phyloP scores from a whole-genome alignment of 2,329 filamentous ascomycete genomes.

The Colletotrichum phormii region DNA sequence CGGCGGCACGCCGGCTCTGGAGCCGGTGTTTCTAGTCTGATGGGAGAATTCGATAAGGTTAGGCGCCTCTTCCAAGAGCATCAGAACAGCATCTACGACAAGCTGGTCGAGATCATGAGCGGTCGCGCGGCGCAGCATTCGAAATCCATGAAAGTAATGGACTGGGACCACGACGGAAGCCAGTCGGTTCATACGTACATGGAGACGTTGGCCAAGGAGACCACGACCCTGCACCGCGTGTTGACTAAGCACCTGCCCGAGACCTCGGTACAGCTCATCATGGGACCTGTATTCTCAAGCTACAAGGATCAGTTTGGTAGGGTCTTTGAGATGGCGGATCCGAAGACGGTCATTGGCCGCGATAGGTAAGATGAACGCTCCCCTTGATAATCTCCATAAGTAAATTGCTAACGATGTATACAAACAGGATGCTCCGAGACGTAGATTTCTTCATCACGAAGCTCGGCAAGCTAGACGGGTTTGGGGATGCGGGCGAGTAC shows the following conservation, averaged over 20 bases:
- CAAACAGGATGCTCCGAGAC: slow-evolving; percentile 77
- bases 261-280: slow-evolving; percentile 81
- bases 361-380: slow-evolving; percentile 69
- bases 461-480: slow-evolving; percentile 82
- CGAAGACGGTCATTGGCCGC: slow-evolving; percentile 76
- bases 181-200: slow-evolving; percentile 75
- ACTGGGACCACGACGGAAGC: slow-evolving; percentile 73
- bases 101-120: slow-evolving; percentile 92
- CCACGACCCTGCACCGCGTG: slow-evolving; percentile 84
- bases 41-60: slow-evolving; percentile 90
- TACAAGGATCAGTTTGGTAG: slow-evolving; percentile 84
- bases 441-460: slow-evolving; percentile 78
- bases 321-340: slow-evolving; percentile 73
- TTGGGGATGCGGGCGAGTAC: slow-evolving; percentile 77
- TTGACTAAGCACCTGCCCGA: slow-evolving; percentile 85
- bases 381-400: background rate
- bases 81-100: slow-evolving; percentile 90
- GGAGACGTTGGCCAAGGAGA: slow-evolving; percentile 89
- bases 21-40: slow-evolving; percentile 66
- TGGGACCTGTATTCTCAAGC: slow-evolving; percentile 84
- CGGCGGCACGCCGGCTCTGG: slow-evolving; percentile 76
- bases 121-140: slow-evolving; percentile 80
- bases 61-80: slow-evolving; percentile 88
- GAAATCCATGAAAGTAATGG: slow-evolving; percentile 77
- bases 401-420: slow-evolving; percentile 6